A percentile compares a stretch with the other conserved stretches of the same genome.
phyloP scores from a whole-genome alignment of 805 yeast species.

The Ogataea siamensis region DNA sequence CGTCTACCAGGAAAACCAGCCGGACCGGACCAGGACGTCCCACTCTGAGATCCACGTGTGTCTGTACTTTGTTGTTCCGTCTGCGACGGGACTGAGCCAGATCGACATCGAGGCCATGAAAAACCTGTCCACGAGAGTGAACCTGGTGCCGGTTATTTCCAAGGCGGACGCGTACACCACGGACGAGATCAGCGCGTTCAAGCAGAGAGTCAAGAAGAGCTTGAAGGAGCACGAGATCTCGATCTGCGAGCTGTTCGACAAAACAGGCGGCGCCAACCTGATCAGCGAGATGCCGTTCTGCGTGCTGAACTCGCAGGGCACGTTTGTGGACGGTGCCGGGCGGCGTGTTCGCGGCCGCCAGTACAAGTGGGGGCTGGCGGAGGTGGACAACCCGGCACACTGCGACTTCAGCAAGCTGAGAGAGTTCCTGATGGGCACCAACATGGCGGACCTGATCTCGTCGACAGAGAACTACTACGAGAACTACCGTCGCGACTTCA shows the following conservation, averaged over 20 bases:
- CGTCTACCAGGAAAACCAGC: conserved; percentile 78
- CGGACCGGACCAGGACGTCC: conserved; percentile 46
- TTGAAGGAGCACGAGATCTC: conserved; percentile 55
- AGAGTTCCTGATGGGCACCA: conserved; percentile 60
- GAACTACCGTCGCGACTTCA: conserved; percentile 56
- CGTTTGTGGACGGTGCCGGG: conserved; percentile 42
- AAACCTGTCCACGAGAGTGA: conserved; percentile 66
- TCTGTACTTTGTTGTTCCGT: conserved; percentile 75
- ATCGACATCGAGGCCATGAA: conserved; percentile 74
- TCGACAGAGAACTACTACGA: conserved; percentile 80
- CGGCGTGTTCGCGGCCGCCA: conserved; percentile 65
- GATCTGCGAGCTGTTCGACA: conserved; percentile 48
- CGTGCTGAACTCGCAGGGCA: conserved; percentile 63
- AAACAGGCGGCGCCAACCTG: conserved; percentile 37
- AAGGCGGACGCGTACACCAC: conserved; percentile 74
- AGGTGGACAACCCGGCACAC: conserved; percentile 71
- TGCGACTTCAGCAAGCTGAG: conserved; percentile 74
- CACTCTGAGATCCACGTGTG: conserved; percentile 85
- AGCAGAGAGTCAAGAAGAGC: conserved; percentile 48
- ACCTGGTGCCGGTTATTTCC: conserved; percentile 77
- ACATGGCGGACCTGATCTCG: conserved; percentile 75
- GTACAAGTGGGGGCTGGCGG: conserved; percentile 85
- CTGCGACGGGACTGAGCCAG: conserved; percentile 57
- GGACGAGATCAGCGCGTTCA: conserved; percentile 53
- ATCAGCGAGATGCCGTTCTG: conserved; percentile 61